These are phyloP conservation scores for Hypoxylon lienhwacheense DNA, from an alignment of 495 filamentous ascomycete genomes.

Conservation along the genomic window DNA sequence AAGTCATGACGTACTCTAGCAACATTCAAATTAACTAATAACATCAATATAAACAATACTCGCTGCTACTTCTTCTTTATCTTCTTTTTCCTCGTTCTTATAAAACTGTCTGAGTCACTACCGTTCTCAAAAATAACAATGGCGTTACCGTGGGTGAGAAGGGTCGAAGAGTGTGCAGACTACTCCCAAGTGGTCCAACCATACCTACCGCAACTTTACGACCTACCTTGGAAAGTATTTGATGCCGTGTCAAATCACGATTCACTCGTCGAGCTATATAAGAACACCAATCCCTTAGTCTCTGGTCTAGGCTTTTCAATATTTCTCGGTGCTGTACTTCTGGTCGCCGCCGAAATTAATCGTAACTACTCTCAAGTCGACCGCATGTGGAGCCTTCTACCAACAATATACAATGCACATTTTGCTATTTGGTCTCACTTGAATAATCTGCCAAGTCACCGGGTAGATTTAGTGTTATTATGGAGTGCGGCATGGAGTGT, in stretches of 20 bases:
- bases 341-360: constrained; percentile 78
- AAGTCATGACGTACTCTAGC: constrained; percentile 25
- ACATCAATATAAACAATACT: constrained; percentile 5
- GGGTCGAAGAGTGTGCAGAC: constrained; percentile 70
- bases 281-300: constrained; percentile 84
- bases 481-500: constrained; percentile 82
- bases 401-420: constrained; percentile 86
- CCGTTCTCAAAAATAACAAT: constrained; percentile 42
- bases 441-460: constrained; percentile 67
- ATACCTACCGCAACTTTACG: constrained; percentile 76
- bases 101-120: background rate
- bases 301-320: constrained; percentile 73
- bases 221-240: constrained; percentile 65
- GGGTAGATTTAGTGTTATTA: constrained; percentile 71
- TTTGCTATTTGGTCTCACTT: constrained; percentile 78
- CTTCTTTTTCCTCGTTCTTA: background rate
- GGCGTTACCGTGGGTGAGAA: constrained; percentile 69
- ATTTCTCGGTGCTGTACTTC: constrained; percentile 65
- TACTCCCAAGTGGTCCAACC: constrained; percentile 71
- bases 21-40: too few species aligned
- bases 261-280: constrained; percentile 66
- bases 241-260: constrained; percentile 57
- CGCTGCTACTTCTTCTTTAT: background rate
- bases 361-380: constrained; percentile 95
- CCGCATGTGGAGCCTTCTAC: constrained; percentile 85